phyloP scores from a whole-genome alignment of 1,284 basidiomycete genomes.

The Ustilago xerochloae region DNA sequence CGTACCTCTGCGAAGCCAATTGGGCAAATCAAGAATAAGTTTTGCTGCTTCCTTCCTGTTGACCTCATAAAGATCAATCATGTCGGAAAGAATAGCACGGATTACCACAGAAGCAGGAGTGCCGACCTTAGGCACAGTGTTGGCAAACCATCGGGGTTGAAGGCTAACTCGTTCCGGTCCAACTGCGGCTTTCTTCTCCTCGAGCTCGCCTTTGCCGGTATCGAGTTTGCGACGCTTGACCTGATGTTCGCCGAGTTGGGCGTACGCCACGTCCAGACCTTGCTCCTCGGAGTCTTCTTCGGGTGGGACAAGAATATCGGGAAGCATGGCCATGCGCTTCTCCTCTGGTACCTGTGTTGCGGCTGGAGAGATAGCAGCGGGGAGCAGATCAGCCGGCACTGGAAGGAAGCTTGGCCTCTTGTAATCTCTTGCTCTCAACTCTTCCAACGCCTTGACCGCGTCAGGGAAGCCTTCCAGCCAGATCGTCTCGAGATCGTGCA shows the following conservation, averaged over 20 bases:
- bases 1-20: constrained; percentile 83
- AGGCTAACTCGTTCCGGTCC: constrained; percentile 50
- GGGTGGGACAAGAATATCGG: constrained; percentile 60
- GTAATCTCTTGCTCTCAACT: constrained; percentile 44
- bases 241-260: constrained; percentile 36
- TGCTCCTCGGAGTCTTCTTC: constrained; percentile 53
- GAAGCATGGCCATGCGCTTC: constrained; percentile 39
- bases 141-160: constrained; percentile 60
- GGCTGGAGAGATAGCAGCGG: constrained; percentile 52
- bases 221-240: constrained; percentile 40
- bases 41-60: constrained; percentile 95
- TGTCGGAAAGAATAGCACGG: constrained; percentile 81
- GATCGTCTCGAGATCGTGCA: constrained; percentile 40
- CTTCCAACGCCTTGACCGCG: constrained; percentile 53
- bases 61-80: constrained; percentile 90
- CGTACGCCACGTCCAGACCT: constrained; percentile 55
- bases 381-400: constrained; percentile 57
- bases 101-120: constrained; percentile 83
- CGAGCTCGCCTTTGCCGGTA: constrained; percentile 59
- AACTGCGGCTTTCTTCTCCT: constrained; percentile 52
- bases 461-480: constrained; percentile 61
- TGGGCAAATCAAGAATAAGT: constrained; percentile 85
- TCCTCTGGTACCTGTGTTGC: constrained; percentile 29
- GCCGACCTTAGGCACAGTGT: constrained; percentile 76
- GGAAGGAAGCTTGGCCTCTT: constrained; percentile 54